Conservation (phyloP, 192 early-diverging fungal genomes). For the Coemansia guatemalensis region DNA sequence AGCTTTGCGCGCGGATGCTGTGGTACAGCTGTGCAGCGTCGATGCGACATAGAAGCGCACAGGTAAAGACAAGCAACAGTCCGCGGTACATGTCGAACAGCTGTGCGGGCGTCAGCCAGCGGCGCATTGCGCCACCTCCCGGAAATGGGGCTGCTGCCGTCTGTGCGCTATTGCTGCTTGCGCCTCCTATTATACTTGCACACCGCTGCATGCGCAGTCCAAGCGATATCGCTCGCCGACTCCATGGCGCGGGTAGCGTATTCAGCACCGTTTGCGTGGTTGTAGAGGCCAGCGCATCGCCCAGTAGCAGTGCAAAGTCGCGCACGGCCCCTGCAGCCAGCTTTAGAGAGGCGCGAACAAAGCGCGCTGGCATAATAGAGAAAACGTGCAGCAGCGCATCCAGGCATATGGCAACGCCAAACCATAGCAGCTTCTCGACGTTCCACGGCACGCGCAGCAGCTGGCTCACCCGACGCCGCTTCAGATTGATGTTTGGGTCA, state of each 20-base stretch:
- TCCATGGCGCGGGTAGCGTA: conserved; percentile 24
- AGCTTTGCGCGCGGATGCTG: conserved; percentile 91
- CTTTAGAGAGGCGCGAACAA: conserved; percentile 64
- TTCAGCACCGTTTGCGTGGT: conserved; percentile 6
- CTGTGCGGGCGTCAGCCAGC: conserved; percentile 74
- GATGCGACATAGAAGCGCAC: conserved; percentile 71
- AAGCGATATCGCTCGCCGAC: conserved; percentile 11
- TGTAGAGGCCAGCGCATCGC: conserved; percentile 9
- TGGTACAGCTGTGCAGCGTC: conserved; percentile 94
- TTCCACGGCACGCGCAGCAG: conserved; percentile 84
- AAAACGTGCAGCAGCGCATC: conserved; percentile 96
- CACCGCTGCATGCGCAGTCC: conserved; percentile 10
- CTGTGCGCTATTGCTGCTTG: not conserved
- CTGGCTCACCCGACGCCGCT: conserved; percentile 83
- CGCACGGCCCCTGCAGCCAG: conserved; percentile 14
- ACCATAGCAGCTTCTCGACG: conserved; percentile 90
- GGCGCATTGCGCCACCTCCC: conserved; percentile 25
- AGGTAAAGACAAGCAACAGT: conserved; percentile 71
- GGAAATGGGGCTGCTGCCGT: not conserved
- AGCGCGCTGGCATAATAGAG: conserved; percentile 88
- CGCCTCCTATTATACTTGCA: conserved; percentile 17
- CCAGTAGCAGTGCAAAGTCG: conserved; percentile 18
- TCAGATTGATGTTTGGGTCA: conserved; percentile 76
- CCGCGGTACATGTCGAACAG: conserved; percentile 92
- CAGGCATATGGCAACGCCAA: conserved; percentile 89